A percentile compares a stretch with the other conserved stretches of the same genome.
Conservation (phyloP, 768 basidiomycete species). For the Hebeloma cylindrosporum region DNA sequence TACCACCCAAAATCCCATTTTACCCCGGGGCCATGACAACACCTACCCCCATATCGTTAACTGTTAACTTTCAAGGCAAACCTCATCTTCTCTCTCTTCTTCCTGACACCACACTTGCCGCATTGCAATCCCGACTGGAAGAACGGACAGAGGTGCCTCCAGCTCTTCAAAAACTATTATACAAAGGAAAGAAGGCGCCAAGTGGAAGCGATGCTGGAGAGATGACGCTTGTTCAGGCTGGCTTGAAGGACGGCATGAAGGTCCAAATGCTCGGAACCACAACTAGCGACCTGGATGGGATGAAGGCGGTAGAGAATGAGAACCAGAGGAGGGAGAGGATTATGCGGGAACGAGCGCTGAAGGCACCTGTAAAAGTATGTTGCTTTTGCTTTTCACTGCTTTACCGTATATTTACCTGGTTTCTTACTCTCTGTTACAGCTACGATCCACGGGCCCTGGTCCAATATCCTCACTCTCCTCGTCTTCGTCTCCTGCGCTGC, state of each 20-base stretch:
- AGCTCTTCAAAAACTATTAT: slow-evolving; percentile 67
- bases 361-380: slow-evolving; percentile 57
- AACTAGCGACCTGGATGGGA: slow-evolving; percentile 48
- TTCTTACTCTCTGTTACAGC: slow-evolving; percentile 30
- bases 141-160: slow-evolving; percentile 67
- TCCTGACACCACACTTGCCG: slow-evolving; percentile 50
- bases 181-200: slow-evolving; percentile 59
- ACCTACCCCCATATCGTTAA: slow-evolving; percentile 19
- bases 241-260: slow-evolving; percentile 65
- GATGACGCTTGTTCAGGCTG: slow-evolving; percentile 38
- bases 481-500: slow-evolving; percentile 33
- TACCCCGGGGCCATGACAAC: slow-evolving; percentile 3
- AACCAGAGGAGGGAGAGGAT: slow-evolving; percentile 57
- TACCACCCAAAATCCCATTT: no score
- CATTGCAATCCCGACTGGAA: slow-evolving; percentile 52
- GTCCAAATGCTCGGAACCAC: slow-evolving; percentile 74
- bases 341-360: slow-evolving; percentile 55
- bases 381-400: not conserved
- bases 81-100: slow-evolving; percentile 47
- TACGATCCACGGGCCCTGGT: slow-evolving; percentile 53
- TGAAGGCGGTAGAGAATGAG: slow-evolving; percentile 59
- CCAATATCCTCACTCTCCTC: slow-evolving; percentile 22
- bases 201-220: slow-evolving; percentile 22
- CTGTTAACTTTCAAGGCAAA: slow-evolving; percentile 49
- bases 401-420: not conserved